Conservation (phyloP, 192 early-diverging fungal species). For the Chytriomyces confervae region DNA sequence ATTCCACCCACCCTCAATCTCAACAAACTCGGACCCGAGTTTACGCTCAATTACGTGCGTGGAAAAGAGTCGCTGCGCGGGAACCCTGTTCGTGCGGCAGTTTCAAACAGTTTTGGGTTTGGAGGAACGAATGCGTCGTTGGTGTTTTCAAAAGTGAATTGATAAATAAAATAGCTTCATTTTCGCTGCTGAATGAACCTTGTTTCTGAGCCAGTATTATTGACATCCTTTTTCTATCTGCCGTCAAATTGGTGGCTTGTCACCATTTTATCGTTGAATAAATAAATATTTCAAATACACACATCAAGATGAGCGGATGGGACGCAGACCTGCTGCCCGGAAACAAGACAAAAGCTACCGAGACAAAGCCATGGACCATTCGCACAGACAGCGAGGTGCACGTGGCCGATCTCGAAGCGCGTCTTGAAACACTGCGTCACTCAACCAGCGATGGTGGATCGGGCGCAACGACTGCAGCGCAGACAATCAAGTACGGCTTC, state of each 20-base stretch:
- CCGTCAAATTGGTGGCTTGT: not conserved
- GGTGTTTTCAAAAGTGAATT: slow-evolving; percentile 43
- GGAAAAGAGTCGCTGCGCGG: slow-evolving; percentile 61
- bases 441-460: not conserved
- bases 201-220: not conserved
- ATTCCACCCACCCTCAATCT: slow-evolving; percentile 89
- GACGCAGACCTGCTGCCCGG: not conserved
- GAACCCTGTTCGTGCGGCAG: slow-evolving; percentile 62
- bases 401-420: not conserved
- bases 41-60: slow-evolving; percentile 85
- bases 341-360: not conserved
- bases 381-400: not conserved
- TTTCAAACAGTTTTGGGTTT: slow-evolving; percentile 94
- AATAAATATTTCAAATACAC: not conserved
- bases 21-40: slow-evolving; percentile 58
- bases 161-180: not conserved
- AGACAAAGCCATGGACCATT: not conserved
- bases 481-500: not conserved
- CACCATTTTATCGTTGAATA: not conserved
- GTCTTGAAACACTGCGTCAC: not conserved
- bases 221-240: not conserved
- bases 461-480: not conserved
- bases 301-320: not conserved
- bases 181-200: not conserved
- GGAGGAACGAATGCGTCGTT: slow-evolving; percentile 64